Percentiles rank a stretch among this genome's conserved stretches.
phyloP scores from a whole-genome alignment of 257 asterid species.

The Solanum habrochaites region DNA sequence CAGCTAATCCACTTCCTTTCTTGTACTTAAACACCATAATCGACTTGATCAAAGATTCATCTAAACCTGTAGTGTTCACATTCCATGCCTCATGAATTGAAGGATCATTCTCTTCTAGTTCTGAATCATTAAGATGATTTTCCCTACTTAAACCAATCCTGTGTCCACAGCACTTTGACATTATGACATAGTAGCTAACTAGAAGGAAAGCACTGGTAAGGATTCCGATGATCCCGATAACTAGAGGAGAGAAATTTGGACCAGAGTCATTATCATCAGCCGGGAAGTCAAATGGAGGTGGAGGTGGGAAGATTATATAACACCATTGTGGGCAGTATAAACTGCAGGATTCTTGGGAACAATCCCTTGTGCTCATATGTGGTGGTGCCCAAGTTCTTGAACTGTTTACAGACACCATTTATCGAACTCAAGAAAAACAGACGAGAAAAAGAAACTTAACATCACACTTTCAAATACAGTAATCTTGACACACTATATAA shows the following conservation, averaged over 20 bases:
- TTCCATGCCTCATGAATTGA: constrained; percentile 12
- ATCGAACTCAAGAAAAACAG: background rate
- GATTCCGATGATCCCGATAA: constrained; percentile 31
- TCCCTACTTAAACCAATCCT: constrained; percentile 11
- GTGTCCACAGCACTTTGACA: constrained; percentile 28
- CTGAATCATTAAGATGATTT: background rate
- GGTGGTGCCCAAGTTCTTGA: constrained; percentile 32
- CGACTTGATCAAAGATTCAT: constrained; percentile 27
- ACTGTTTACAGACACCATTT: constrained; percentile 12
- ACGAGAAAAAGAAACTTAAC: background rate
- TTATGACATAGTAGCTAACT: constrained; percentile 35
- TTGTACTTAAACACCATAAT: constrained; percentile 25
- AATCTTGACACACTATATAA: background rate
- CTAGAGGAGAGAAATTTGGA: constrained; percentile 27
- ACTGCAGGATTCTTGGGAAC: constrained; percentile 43
- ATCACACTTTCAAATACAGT: background rate
- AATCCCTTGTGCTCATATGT: constrained; percentile 32
- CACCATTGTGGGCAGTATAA: constrained; percentile 51
- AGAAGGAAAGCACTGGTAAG: constrained; percentile 36
- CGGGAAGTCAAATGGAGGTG: constrained; percentile 28
- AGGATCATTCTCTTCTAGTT: constrained; percentile 12
- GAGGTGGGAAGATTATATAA: constrained; percentile 28
- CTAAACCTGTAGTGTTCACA: constrained; percentile 22
- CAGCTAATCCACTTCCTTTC: constrained; percentile 15
- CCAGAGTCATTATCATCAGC: constrained; percentile 8